Conservation (phyloP, 2,329 filamentous ascomycete species). For the Mycosphaerelloides madeirae region DNA sequence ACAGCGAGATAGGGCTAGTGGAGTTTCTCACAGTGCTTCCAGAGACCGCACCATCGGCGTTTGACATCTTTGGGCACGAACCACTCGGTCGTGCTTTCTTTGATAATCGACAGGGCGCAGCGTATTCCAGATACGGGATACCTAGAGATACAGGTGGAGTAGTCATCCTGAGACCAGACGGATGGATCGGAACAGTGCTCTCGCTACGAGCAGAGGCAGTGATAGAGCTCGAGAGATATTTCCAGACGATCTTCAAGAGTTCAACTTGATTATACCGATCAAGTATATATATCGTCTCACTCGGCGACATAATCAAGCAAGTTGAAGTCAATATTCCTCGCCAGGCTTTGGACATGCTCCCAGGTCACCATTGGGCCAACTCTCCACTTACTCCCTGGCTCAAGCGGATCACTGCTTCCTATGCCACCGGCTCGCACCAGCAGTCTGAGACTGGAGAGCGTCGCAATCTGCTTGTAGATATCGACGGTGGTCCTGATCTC, state of each 20-base stretch:
- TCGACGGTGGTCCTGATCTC: constrained; percentile 43
- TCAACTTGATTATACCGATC: neutral
- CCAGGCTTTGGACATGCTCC: constrained; percentile 68
- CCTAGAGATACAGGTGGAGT: constrained; percentile 6
- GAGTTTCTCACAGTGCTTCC: constrained; percentile 29
- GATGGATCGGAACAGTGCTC: constrained; percentile 17
- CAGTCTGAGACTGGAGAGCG: constrained; percentile 65
- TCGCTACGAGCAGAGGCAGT: constrained; percentile 2
- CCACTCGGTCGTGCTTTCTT: constrained; percentile 19
- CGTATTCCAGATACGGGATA: constrained; percentile 15
- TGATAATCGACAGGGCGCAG: constrained; percentile 11
- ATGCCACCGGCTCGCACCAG: constrained; percentile 59
- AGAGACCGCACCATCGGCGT: constrained; percentile 27
- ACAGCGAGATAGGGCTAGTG: constrained; percentile 14
- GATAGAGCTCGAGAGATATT: constrained; percentile 11
- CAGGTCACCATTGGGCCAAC: constrained; percentile 64
- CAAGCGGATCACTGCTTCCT: constrained; percentile 58
- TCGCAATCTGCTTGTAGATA: constrained; percentile 57
- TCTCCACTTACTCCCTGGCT: constrained; percentile 68
- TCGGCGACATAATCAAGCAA: constrained; percentile 72
- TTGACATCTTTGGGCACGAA: constrained; percentile 29
- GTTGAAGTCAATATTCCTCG: constrained; percentile 70
- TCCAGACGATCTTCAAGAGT: constrained; percentile 1
- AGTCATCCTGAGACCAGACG: constrained; percentile 19
- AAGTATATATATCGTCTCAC: constrained; percentile 30